A percentile compares a stretch with the other conserved stretches of the same genome.
Conservation (phyloP, 179 eudicot genomes). For the Pouteria campechiana region DNA sequence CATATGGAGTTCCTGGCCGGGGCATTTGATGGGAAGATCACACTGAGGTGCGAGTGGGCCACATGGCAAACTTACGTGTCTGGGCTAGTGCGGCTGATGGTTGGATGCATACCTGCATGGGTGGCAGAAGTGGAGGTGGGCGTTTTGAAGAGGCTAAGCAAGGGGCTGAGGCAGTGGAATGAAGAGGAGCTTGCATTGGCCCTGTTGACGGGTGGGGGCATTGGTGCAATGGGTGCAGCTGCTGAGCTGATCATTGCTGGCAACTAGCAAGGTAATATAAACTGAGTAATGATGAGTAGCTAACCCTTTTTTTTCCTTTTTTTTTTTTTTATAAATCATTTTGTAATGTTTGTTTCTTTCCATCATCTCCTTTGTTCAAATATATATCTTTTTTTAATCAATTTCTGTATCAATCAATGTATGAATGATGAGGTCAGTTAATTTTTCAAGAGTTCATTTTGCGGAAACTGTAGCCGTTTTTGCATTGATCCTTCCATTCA, state of each 20-base stretch:
- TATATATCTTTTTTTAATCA: too few species aligned
- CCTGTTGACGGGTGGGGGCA: conserved; percentile 59
- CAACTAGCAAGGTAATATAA: conserved; percentile 12
- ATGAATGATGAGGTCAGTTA: too few species aligned
- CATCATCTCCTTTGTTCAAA: too few species aligned
- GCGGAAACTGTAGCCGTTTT: too few species aligned
- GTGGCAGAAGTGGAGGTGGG: conserved; percentile 51
- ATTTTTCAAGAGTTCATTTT: too few species aligned
- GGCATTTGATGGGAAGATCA: conserved; percentile 75
- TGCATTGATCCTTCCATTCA: too few species aligned
- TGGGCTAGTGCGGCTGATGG: conserved; percentile 58
- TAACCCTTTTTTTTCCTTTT: background rate
- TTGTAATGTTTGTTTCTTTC: too few species aligned
- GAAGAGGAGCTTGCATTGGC: conserved; percentile 72
- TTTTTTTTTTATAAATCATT: conserved; percentile 5
- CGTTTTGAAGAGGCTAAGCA: conserved; percentile 54
- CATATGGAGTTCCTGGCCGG: conserved; percentile 78
- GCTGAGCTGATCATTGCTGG: conserved; percentile 51
- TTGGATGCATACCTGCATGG: conserved; percentile 63
- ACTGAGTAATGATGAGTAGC: too few species aligned
- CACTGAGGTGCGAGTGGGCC: conserved; percentile 71
- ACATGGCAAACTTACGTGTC: conserved; percentile 79
- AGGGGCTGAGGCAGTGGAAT: conserved; percentile 56
- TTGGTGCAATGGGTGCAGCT: conserved; percentile 68
- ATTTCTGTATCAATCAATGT: too few species aligned